Evolutionary conservation across 495 filamentous ascomycete species (phyloP), one percentile per base, ranked within the genome.

Genomic region (Tuber aestivum): DNA sequence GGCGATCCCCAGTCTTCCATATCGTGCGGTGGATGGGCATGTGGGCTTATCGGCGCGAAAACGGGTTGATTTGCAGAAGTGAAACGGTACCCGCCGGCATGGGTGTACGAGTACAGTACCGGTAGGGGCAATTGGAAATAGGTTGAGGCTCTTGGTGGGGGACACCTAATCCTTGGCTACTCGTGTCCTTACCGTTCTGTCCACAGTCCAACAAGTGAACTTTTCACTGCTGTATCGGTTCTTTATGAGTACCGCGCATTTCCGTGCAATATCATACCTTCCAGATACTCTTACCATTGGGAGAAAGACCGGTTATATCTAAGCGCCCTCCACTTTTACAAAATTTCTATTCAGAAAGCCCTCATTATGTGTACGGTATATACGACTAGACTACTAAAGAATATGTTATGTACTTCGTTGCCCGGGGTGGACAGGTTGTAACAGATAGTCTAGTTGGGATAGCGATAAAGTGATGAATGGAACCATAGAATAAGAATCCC

Each of bases 1-100:
- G 81, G 81, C 70, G 81, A 83, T 72, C 78, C 79, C 81, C 81
- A 83, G 38, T 70, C 76, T 41, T 78, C 77, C 77, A 78, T 78
- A 23, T 35, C 70, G 72, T 41, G 56, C 32, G 56, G 5, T 65
- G 56, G 56, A 35, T 65, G 56, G 27, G 56, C 56, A 65, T 65
- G 56, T 65, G 56, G 27, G 56, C 56, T 65, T 35, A 35, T 18
- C 32, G 27, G 27, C 14, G 27, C 27, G 27, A 65, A 65, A 65
- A 65, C 12, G 4, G 56, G 50, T 61, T 61, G 56, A 35, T 65
- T 35, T 14, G 56, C 56, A 10, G 56, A 65, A 35, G 56, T 2
- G 10, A 32, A 65, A 65, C 56, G 27, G 20, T 65, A 18, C 56
- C 56, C 56, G 56, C 27, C 27, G 14, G 56, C 2, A 65, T 23